Evolutionary conservation across 2,329 filamentous ascomycete genomes (phyloP).

Genomic region (Hortaea werneckii): DNA sequence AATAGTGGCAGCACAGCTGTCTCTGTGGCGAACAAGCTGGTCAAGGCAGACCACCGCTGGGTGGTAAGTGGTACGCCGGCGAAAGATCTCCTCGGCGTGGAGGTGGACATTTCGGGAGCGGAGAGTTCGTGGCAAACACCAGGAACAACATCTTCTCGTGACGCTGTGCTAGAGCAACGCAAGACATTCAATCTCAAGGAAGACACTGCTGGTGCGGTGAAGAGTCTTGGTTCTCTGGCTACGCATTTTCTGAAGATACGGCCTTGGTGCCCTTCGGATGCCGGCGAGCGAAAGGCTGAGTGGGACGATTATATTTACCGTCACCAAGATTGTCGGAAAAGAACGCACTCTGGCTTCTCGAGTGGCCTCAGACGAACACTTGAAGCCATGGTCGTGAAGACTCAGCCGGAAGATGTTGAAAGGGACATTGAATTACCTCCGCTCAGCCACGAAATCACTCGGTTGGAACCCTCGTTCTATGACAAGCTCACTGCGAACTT

Average conservation of each 20-base stretch:
- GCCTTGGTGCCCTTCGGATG: slow-evolving; percentile 62
- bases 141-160: slow-evolving; percentile 8
- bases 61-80: slow-evolving; percentile 86
- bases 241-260: slow-evolving; percentile 62
- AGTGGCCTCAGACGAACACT: slow-evolving; percentile 58
- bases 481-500: slow-evolving; percentile 76
- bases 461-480: slow-evolving; percentile 72
- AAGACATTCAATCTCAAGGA: slow-evolving; percentile 30
- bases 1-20: slow-evolving; percentile 53
- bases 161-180: slow-evolving; percentile 28
- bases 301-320: slow-evolving; percentile 63
- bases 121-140: slow-evolving; percentile 8
- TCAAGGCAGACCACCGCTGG: slow-evolving; percentile 63
- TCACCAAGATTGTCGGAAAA: slow-evolving; percentile 38
- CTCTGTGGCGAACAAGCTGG: slow-evolving; percentile 43
- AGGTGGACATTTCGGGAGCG: slow-evolving; percentile 45
- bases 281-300: slow-evolving; percentile 50
- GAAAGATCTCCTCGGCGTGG: slow-evolving; percentile 67
- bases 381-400: slow-evolving; percentile 72
- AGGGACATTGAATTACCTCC: slow-evolving; percentile 56
- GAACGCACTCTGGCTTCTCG: slow-evolving; percentile 55
- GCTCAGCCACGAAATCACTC: slow-evolving; percentile 59
- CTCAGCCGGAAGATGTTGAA: slow-evolving; percentile 61
- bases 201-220: slow-evolving; percentile 38
- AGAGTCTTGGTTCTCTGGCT: slow-evolving; percentile 54